Conservation (phyloP, 179 eudicot species). For the Spinacia oleracea region DNA sequence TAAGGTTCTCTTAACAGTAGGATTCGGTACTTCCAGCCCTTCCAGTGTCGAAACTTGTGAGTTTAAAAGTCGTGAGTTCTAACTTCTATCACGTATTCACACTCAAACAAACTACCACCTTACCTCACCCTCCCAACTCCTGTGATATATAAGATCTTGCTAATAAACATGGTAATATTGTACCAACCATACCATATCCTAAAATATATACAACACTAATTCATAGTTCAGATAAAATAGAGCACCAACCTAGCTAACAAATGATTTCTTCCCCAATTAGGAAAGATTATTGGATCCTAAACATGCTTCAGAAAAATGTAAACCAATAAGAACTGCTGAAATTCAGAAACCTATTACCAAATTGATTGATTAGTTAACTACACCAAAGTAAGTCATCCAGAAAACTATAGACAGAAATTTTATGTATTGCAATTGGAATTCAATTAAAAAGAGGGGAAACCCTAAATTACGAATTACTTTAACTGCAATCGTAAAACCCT, state of each 20-base stretch:
- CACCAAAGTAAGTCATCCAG: background rate
- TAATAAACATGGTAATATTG: background rate
- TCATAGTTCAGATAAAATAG: background rate
- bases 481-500: background rate
- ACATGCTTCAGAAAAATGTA: background rate
- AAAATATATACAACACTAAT: background rate
- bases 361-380: background rate
- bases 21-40: background rate
- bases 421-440: background rate
- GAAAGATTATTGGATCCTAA: background rate
- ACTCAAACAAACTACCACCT: background rate
- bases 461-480: constrained; percentile 5
- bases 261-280: background rate
- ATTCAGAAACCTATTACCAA: background rate
- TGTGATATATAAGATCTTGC: background rate
- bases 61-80: background rate
- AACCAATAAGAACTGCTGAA: background rate
- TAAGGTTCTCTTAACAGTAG: background rate
- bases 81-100: too few species aligned
- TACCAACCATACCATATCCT: background rate
- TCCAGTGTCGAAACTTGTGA: background rate
- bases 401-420: background rate
- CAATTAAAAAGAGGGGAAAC: background rate
- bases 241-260: background rate
- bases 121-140: background rate